These are phyloP conservation scores for Xylariaceae sp. DNA, from an alignment of 2,329 filamentous ascomycete species.

Conservation along the genomic window DNA sequence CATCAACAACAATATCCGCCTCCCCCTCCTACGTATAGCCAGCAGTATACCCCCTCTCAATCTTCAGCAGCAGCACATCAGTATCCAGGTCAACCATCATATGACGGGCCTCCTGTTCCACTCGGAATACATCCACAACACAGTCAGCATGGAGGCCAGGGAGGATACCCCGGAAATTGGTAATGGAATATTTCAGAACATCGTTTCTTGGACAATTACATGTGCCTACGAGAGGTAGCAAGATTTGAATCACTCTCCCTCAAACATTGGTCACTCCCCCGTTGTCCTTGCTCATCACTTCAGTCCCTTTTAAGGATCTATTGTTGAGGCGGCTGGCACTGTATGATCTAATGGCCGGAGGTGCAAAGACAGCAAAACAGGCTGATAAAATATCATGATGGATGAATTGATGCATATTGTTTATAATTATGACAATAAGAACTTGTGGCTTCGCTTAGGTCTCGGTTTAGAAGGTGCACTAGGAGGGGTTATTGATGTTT, in stretches of 20 bases:
- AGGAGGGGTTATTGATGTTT: constrained; percentile 47
- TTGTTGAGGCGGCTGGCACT: constrained; percentile 6
- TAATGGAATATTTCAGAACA: constrained; percentile 21
- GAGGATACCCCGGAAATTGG: constrained; percentile 44
- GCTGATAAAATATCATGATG: constrained; percentile 9
- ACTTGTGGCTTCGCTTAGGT: constrained; percentile 24
- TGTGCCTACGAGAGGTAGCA: neutral
- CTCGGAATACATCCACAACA: constrained; percentile 38
- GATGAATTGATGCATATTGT: constrained; percentile 24
- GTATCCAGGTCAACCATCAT: constrained; percentile 39
- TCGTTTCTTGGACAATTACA: neutral
- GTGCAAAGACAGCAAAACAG: constrained; percentile 10
- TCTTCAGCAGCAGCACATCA: constrained; percentile 31
- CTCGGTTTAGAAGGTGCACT: constrained; percentile 31
- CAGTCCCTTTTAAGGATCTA: neutral
- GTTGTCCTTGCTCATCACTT: neutral
- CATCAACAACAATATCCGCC: constrained; percentile 42
- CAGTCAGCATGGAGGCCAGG: constrained; percentile 38
- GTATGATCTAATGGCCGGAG: too few species aligned
- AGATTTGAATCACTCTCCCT: neutral
- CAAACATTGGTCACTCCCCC: neutral
- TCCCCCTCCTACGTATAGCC: constrained; percentile 38
- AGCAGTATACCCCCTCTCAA: constrained; percentile 36
- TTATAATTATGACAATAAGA: constrained; percentile 32
- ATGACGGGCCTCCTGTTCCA: constrained; percentile 36